These are phyloP conservation scores for Crithidia expoeki DNA, from an alignment of 208 protist species.

Conservation along the genomic window DNA sequence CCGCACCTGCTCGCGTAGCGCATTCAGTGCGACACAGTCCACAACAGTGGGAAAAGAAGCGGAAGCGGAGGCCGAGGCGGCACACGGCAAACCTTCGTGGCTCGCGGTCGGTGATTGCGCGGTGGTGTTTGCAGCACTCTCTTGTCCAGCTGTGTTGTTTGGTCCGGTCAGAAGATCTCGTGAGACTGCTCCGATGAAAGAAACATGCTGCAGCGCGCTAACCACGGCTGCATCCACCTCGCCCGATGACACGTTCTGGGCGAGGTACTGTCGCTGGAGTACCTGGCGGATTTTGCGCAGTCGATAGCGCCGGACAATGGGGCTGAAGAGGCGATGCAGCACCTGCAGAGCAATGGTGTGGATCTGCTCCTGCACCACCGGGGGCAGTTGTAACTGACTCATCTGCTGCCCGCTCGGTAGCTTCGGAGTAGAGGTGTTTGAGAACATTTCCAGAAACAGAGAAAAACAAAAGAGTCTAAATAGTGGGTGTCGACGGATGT, in stretches of 20 bases:
- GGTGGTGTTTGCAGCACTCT: not conserved
- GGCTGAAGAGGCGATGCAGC: constrained; percentile 49
- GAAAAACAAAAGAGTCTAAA: not conserved
- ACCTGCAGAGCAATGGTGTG: constrained; percentile 44
- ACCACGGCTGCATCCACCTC: constrained; percentile 36
- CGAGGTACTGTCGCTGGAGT: constrained; percentile 27
- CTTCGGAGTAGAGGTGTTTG: constrained; percentile 12
- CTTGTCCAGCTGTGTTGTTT: not conserved
- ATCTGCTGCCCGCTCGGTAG: constrained; percentile 51
- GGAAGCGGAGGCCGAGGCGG: not conserved
- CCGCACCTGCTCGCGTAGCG: constrained; percentile 22
- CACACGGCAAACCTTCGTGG: not conserved
- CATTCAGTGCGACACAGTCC: not conserved
- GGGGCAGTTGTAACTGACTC: constrained; percentile 24
- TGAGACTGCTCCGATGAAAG: constrained; percentile 38
- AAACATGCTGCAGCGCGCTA: constrained; percentile 38
- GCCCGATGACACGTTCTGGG: constrained; percentile 4
- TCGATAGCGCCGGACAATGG: constrained; percentile 36
- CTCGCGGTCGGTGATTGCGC: not conserved
- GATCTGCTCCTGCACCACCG: constrained; percentile 48
- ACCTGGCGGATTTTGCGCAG: constrained; percentile 25
- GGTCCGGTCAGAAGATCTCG: constrained; percentile 12
- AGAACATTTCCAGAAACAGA: constrained; percentile 7
- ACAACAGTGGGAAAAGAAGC: not conserved
- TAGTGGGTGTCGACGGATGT: too few species aligned